Conservation (phyloP, 2,329 filamentous ascomycete species). For the Cordyceps tenuipes region DNA sequence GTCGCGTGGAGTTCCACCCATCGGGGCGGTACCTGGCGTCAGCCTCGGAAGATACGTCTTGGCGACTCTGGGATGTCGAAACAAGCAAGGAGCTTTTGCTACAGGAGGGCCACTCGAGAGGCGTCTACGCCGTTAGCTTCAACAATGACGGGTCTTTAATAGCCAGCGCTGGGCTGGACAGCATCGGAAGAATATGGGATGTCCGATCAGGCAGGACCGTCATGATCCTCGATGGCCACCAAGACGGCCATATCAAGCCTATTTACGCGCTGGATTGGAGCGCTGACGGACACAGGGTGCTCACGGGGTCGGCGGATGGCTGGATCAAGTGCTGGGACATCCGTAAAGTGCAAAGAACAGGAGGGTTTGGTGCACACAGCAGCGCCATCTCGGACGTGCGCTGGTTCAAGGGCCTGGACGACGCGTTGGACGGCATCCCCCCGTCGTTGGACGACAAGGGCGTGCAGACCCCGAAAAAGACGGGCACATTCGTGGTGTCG, state of each 20-base stretch:
- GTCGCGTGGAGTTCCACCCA: conserved; percentile 88
- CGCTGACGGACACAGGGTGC: conserved; percentile 78
- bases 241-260: conserved; percentile 75
- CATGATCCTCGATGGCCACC: conserved; percentile 86
- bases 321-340: conserved; percentile 99
- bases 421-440: conserved; percentile 53
- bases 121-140: conserved; percentile 85
- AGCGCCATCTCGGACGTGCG: conserved; percentile 87
- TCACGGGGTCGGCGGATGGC: conserved; percentile 88
- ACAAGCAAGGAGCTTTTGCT: conserved; percentile 75
- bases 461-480: conserved; percentile 66
- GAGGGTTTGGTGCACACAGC: conserved; percentile 81
- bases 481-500: conserved; percentile 84
- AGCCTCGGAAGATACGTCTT: conserved; percentile 92
- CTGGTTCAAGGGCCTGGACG: conserved; percentile 87
- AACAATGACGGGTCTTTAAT: conserved; percentile 85
- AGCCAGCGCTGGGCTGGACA: conserved; percentile 88
- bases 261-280: conserved; percentile 94
- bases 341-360: conserved; percentile 74
- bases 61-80: conserved; percentile 91
- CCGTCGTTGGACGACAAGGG: conserved; percentile 58
- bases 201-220: conserved; percentile 84
- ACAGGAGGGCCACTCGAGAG: conserved; percentile 90
- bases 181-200: conserved; percentile 93
- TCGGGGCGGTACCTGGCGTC: conserved; percentile 85